A percentile compares a stretch with the other conserved stretches of the same genome.
phyloP scores from a whole-genome alignment of 306 rosid species.

The Vigna hirtella region DNA sequence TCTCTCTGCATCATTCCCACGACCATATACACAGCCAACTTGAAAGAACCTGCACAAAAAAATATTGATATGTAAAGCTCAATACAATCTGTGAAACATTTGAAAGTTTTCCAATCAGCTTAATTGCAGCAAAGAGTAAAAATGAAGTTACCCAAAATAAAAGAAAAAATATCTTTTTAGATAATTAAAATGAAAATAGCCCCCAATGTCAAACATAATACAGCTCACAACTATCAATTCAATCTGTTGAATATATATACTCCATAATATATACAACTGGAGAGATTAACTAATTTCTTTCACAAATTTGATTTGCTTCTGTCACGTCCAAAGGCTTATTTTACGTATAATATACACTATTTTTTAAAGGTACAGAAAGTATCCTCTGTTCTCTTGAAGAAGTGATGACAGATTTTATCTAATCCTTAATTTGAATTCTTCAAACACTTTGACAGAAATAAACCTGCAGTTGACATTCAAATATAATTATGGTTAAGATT shows the following conservation, averaged over 20 bases:
- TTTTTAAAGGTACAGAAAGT: background rate
- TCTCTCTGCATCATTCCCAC: constrained; percentile 84
- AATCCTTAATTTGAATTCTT: constrained; percentile 9
- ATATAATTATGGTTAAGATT: constrained; percentile 18
- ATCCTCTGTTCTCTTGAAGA: background rate
- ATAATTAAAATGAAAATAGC: constrained; percentile 18
- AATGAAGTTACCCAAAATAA: constrained; percentile 21
- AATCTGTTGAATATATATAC: constrained; percentile 10
- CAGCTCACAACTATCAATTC: constrained; percentile 21
- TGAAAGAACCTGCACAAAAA: constrained; percentile 67
- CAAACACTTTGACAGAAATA: constrained; percentile 14
- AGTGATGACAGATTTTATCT: constrained; percentile 7
- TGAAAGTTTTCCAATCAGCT: constrained; percentile 31
- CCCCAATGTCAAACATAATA: constrained; percentile 7
- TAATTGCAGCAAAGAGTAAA: constrained; percentile 22
- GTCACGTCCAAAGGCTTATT: constrained; percentile 7
- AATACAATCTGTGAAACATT: constrained; percentile 33
- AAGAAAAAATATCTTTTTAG: background rate
- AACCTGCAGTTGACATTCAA: constrained; percentile 1
- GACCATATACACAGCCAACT: constrained; percentile 84
- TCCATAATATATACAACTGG: background rate
- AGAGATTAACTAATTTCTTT: constrained; percentile 21
- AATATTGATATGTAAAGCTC: constrained; percentile 35
- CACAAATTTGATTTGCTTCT: background rate
- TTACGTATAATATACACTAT: background rate